A percentile compares a stretch with the other conserved stretches of the same genome.
Evolutionary conservation across 75 land plant species (phyloP).

Genomic region (Azolla pinnata): DNA sequence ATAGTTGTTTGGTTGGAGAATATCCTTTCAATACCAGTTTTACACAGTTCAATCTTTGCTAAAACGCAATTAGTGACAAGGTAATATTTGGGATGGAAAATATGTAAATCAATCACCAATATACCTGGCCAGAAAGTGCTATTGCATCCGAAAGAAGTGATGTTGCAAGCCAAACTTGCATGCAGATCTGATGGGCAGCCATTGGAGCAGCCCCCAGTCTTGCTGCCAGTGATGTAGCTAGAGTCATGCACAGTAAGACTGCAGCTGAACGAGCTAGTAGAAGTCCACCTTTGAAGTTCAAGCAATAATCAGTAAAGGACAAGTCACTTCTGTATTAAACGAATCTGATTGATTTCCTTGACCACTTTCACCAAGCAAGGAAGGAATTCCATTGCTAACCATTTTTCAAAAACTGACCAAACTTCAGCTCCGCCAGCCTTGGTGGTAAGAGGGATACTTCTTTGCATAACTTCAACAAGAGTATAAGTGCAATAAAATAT

Average conservation of each 20-base stretch:
- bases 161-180: constrained; percentile 91
- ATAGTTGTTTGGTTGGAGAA: too few species aligned
- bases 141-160: constrained; percentile 94
- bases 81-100: neutral
- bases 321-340: too few species aligned
- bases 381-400: constrained; percentile 41
- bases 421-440: constrained; percentile 43
- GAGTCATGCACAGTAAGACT: constrained; percentile 68
- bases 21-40: too few species aligned
- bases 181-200: constrained; percentile 97
- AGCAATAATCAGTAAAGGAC: too few species aligned
- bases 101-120: neutral
- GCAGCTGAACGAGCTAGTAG: constrained; percentile 64
- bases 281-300: constrained; percentile 50
- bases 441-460: constrained; percentile 62
- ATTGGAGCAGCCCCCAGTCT: constrained; percentile 54
- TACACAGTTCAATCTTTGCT: neutral
- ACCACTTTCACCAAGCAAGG: too few species aligned
- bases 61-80: neutral
- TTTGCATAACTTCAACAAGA: constrained; percentile 55
- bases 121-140: constrained; percentile 94
- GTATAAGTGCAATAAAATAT: constrained; percentile 49
- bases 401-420: constrained; percentile 72
- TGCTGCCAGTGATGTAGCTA: constrained; percentile 91
- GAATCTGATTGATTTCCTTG: too few species aligned